A percentile compares a stretch with the other conserved stretches of the same genome.
phyloP scores from a whole-genome alignment of 345 rosid species.

The Brassica juncea region DNA sequence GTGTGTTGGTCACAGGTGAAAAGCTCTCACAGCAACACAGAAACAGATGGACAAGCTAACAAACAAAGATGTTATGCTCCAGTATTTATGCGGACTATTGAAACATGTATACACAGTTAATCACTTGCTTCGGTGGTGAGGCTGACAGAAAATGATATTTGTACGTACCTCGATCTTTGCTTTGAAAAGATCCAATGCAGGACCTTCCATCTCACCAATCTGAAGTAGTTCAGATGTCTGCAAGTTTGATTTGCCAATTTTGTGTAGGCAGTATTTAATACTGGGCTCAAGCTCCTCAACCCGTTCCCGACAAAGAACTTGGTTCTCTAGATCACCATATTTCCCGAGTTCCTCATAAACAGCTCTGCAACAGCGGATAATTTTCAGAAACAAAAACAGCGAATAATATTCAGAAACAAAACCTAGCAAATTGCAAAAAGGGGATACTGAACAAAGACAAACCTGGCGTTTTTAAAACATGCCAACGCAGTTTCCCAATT shows the following conservation, averaged over 20 bases:
- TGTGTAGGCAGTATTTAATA: conserved; percentile 87
- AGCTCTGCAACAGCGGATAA: conserved; percentile 51
- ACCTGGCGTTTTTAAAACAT: conserved; percentile 95
- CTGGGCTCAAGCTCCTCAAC: conserved; percentile 99
- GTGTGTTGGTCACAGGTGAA: conserved; percentile 9
- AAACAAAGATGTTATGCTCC: background rate
- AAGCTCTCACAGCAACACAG: conserved; percentile 3
- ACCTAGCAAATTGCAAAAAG: conserved; percentile 6
- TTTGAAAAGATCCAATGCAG: conserved; percentile 93
- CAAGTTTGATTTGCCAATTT: conserved; percentile 89
- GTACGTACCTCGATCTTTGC: conserved; percentile 81
- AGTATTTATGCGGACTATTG: background rate
- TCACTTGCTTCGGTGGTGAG: conserved; percentile 7
- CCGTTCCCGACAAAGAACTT: conserved; percentile 88
- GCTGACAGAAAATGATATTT: conserved; percentile 4
- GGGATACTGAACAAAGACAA: conserved; percentile 31
- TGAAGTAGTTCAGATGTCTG: conserved; percentile 85
- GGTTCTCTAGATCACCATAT: conserved; percentile 97
- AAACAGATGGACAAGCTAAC: conserved; percentile 7
- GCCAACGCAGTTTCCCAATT: conserved; percentile 91
- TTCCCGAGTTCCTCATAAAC: conserved; percentile 97
- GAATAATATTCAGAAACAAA: conserved; percentile 4
- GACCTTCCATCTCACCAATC: conserved; percentile 98
- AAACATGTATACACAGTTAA: background rate
- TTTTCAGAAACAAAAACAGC: conserved; percentile 11